Base-by-base conservation (phyloP, 495 filamentous ascomycete genomes). In the Trichoderma virens region DNA sequence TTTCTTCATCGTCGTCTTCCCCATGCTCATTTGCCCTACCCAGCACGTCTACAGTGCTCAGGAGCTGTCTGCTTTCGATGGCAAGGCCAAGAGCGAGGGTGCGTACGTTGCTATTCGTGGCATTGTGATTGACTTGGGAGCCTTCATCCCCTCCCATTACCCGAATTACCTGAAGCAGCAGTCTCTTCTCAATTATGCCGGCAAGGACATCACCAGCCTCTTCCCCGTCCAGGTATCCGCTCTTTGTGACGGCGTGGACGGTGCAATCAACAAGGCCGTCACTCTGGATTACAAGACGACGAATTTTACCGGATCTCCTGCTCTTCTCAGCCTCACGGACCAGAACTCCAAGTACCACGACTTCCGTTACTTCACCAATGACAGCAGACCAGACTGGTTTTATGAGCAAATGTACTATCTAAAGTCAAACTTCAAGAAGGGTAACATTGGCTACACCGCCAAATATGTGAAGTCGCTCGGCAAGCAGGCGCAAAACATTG, bases 141-240 rank as follows among this genome's bases (percentile, higher is more conserved):
- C 76, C 14, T 97, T 90, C 70, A 83, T 88, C 30, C 85, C 87
- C 1, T 73, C 71, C n/a, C 94, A 98, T 70, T 96, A 96, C 71
- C 94, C 90, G 1, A 68, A 77, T 6, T 80, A 76, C 65, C 83
- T 98, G 54, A 83, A 86, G 1, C 69, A 83, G 35, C 84, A 86
- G 63, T 72, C 81, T 5, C 73, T 97, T 59, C 78, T 87, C 64
- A 85, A 87, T 65, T 99, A 98, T 70, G 92, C 88, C 60, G 94
- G 94, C 47, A 70, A 84, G 20, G 94, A 98, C 69, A 91, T 92
- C 59, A 93, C 92, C 20, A 79, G 82, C 51, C 80, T 99, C 16
- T 99, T 99, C 77, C 94, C 94, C 0, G 82, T 99, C 14, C 94
- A 99, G 72, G 94, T 98, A 18, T 95, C 90, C 4, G 91, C 93